These are phyloP conservation scores for Coemansia sp. DNA, from an alignment of 192 early-diverging fungal species.

Conservation along the genomic window DNA sequence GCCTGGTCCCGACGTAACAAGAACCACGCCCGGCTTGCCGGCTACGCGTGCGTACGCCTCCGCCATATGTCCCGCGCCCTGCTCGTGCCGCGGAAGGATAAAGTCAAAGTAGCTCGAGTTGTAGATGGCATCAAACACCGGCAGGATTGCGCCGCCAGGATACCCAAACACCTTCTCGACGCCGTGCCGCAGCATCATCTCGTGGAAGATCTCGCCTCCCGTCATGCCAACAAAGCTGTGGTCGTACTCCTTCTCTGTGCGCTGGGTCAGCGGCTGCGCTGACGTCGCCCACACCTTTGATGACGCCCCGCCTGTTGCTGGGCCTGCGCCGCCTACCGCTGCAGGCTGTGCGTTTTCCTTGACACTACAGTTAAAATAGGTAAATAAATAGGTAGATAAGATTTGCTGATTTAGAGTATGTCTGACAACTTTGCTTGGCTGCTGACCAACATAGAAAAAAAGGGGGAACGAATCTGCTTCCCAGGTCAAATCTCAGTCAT, in stretches of 20 bases:
- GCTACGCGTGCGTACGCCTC: slow-evolving; percentile 94
- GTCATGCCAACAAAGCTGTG: slow-evolving; percentile 91
- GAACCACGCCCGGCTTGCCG: slow-evolving; percentile 61
- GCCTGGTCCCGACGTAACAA: slow-evolving; percentile 94
- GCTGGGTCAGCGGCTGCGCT: slow-evolving; percentile 17
- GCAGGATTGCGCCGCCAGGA: slow-evolving; percentile 97
- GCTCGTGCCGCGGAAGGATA: slow-evolving; percentile 94
- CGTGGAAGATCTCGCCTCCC: slow-evolving; percentile 98
- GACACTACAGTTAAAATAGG: slow-evolving; percentile 30
- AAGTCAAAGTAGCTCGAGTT: slow-evolving; percentile 95
- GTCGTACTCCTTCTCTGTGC: slow-evolving; percentile 61
- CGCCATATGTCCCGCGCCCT: slow-evolving; percentile 98
- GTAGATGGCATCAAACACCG: slow-evolving; percentile 98
- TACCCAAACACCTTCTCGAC: slow-evolving; percentile 98
- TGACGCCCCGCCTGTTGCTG: background rate
- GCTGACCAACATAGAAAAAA: no score
- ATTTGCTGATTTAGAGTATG: background rate
- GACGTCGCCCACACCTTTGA: slow-evolving; percentile 10
- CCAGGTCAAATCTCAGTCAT: background rate
- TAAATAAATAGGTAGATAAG: background rate
- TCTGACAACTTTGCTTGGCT: background rate
- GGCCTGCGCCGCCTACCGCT: slow-evolving; percentile 5
- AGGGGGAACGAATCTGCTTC: background rate
- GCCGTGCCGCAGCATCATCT: slow-evolving; percentile 94
- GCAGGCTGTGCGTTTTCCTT: slow-evolving; percentile 38